Evolutionary conservation across 2,329 filamentous ascomycete species (phyloP).

Genomic region (Onygena corvina): DNA sequence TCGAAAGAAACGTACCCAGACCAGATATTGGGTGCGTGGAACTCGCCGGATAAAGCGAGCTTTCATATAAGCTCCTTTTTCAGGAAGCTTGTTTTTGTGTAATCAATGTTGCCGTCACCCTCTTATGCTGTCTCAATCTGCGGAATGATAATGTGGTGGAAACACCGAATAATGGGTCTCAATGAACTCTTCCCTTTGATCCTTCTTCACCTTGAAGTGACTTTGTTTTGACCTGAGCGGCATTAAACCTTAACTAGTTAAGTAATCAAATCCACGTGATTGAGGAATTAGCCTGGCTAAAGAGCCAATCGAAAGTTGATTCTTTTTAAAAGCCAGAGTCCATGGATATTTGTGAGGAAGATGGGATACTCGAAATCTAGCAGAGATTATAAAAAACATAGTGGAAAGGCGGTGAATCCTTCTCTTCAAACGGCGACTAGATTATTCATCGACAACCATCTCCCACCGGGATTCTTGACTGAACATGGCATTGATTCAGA

Average conservation of each 20-base stretch:
- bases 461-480: constrained; percentile 16
- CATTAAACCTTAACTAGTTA: too few relatives aligned
- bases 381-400: neutral
- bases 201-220: too few relatives aligned
- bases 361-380: neutral
- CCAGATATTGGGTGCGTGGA: constrained; percentile 31
- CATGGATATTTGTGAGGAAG: neutral
- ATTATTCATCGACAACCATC: constrained; percentile 21
- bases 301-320: neutral
- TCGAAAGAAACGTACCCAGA: constrained; percentile 33
- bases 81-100: constrained; percentile 32
- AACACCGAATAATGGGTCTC: too few relatives aligned
- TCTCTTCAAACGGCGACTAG: constrained; percentile 25
- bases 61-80: constrained; percentile 42
- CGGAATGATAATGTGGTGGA: too few relatives aligned
- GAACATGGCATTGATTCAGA: neutral
- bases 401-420: constrained; percentile 14
- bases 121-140: neutral
- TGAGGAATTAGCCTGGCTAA: too few relatives aligned
- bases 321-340: too few relatives aligned
- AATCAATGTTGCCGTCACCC: neutral
- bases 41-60: constrained; percentile 34
- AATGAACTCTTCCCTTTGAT: too few relatives aligned
- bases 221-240: too few relatives aligned
- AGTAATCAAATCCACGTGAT: too few relatives aligned